Percentiles rank a stretch among this genome's conserved stretches.
These are phyloP conservation scores for Bisporella sp. DNA, from an alignment of 2,329 filamentous ascomycete species.

Conservation along the genomic window DNA sequence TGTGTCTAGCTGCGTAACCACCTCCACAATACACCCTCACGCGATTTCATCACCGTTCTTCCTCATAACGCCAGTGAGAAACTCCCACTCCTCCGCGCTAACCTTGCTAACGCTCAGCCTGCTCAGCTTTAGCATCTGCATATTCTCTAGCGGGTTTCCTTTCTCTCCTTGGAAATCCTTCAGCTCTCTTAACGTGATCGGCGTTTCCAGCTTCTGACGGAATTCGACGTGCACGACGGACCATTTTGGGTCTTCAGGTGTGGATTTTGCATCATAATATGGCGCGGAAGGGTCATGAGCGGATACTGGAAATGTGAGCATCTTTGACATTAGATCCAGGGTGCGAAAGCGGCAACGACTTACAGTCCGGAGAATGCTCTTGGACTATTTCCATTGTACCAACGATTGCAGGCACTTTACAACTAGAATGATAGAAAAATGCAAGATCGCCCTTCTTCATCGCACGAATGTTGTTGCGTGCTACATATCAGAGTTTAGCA, in stretches of 20 bases:
- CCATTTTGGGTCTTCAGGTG: slow-evolving; percentile 68
- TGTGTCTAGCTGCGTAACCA: slow-evolving; percentile 1
- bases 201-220: slow-evolving; percentile 68
- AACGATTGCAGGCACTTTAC: slow-evolving; percentile 80
- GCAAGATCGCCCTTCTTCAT: slow-evolving; percentile 91
- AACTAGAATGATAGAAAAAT: slow-evolving; percentile 97
- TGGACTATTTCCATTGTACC: slow-evolving; percentile 84
- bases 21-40: slow-evolving; percentile 26
- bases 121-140: slow-evolving; percentile 80
- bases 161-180: slow-evolving; percentile 52
- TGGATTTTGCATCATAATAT: slow-evolving; percentile 78
- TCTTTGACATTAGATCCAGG: not conserved
- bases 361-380: slow-evolving; percentile 75
- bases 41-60: slow-evolving; percentile 15
- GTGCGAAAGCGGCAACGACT: slow-evolving; percentile 18
- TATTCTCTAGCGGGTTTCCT: slow-evolving; percentile 53
- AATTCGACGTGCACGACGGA: slow-evolving; percentile 85
- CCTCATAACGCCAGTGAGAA: slow-evolving; percentile 42
- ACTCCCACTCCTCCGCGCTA: slow-evolving; percentile 55
- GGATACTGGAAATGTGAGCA: slow-evolving; percentile 24
- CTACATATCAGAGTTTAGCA: slow-evolving; percentile 31
- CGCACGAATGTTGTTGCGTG: slow-evolving; percentile 80
- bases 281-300: slow-evolving; percentile 66
- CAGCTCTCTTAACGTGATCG: slow-evolving; percentile 65
- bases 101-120: slow-evolving; percentile 75